Evolutionary conservation across 2,329 filamentous ascomycete species (phyloP), one percentile per base, ranked within the genome.

Genomic region (Monilinia fructigena): DNA sequence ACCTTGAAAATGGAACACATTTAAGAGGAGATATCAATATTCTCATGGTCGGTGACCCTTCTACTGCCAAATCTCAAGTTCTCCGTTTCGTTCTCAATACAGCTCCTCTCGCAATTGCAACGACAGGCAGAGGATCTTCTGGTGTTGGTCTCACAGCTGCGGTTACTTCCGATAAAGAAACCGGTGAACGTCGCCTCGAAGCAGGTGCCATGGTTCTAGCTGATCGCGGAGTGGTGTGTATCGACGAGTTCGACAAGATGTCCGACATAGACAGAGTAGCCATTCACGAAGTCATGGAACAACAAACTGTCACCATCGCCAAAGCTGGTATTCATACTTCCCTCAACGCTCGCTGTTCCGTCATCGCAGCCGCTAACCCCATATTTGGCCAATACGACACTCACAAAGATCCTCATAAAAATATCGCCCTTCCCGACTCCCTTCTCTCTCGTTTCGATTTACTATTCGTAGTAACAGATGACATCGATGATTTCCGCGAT

Each of bases 241-340:
- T 99, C 72, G 95, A 99, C 77, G 95, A 99, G 76, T 99, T 99
- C 73, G 95, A 99, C 82, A 99, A 99, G 79, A 99, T 99, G 95
- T 97, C 93, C 66, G 95, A 99, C 76, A 89, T 98, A 67, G 95
- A 99, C 79, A 88, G 95, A 76, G 95, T 99, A 4, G 95, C 95
- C 56, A 99, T 99, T 73, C 95, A 99, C 85, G 95, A 99, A 91
- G 95, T 99, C 71, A 99, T 99, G 95, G 95, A 99, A 80, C 95
- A 99, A 80, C 95, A 99, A 80, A 99, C 95, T 0, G 95, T 99
- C 68, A 99, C 95, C 18, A 99, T 99, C 75, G 95, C 95, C 63
- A 99, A 99, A 80, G 95, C 95, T 1, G 95, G 95, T 71, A 99
- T 99, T 67, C 95, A 99, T 79, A 99, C 95, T 0, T 97, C 93